phyloP scores from a whole-genome alignment of 2,329 filamentous ascomycete genomes.

The Stachybotrys chartarum region DNA sequence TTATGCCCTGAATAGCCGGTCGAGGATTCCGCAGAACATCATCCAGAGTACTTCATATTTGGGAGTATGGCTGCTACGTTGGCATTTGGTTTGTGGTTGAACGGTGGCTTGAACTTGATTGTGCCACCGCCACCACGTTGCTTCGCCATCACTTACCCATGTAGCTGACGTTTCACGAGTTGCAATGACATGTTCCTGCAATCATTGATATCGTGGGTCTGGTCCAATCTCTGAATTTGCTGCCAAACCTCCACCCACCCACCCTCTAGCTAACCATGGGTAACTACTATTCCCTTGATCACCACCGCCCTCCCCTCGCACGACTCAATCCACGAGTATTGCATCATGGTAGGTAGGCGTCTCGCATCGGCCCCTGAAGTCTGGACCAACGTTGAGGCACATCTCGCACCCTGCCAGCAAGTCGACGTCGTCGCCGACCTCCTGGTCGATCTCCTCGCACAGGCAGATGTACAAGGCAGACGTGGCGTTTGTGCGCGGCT shows the following conservation, averaged over 20 bases:
- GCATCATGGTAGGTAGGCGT: conserved; percentile 20
- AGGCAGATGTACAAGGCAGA: conserved; percentile 31
- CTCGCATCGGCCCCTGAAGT: conserved; percentile 31
- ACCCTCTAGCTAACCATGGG: not conserved
- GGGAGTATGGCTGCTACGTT: no score
- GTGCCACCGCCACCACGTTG: no score
- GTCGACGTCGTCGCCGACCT: conserved; percentile 25
- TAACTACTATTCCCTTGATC: not conserved
- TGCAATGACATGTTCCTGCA: not conserved
- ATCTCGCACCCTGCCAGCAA: conserved; percentile 31
- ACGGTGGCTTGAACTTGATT: no score
- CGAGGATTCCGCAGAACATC: no score
- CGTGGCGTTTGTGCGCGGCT: conserved; percentile 21
- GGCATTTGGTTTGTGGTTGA: no score
- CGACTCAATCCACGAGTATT: not conserved
- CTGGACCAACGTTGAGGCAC: conserved; percentile 30
- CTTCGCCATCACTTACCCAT: no score
- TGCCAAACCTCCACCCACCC: not conserved
- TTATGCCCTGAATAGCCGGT: not conserved
- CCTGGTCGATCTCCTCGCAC: conserved; percentile 22
- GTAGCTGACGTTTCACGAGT: no score
- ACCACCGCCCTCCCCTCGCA: not conserved
- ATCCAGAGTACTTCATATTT: no score
- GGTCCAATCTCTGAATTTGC: not conserved
- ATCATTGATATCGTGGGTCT: not conserved